Base-by-base conservation (phyloP, 1,284 basidiomycete species). In the Trametes sp. region DNA sequence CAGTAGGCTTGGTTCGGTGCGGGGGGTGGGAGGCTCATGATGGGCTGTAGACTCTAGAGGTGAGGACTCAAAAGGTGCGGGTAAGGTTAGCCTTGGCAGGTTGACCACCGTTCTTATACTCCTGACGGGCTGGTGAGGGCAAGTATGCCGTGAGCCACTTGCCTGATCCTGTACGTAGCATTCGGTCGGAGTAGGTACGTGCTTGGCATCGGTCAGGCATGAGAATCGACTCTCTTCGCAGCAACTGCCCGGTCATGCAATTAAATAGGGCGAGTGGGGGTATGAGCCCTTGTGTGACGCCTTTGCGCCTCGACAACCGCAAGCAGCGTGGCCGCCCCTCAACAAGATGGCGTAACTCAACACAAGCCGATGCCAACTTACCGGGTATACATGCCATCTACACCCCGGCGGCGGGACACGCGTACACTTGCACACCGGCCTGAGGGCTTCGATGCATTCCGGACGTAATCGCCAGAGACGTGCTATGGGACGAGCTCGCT, bases 11-110 rank as follows among this genome's bases (percentile, higher is more conserved):
- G 66, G 46, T 66, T 59, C 8, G 61, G 42, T 9, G 52, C 21
- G 13, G 69, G 62, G 4, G 64, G 59, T 4, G 65, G 67, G 13
- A 70, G 62, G 36, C 62, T 62, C 67, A 67, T 69, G 21, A 5
- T 24, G 36, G 44, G 54, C 53, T 26, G 24, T 14, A 36, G 14
- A 41, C 14, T 19, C 16, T 4, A 41, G 38, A 33, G 38, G n/a
- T n/a, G n/a, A n/a, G n/a, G n/a, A n/a, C n/a, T n/a, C n/a, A n/a
- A n/a, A n/a, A n/a, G n/a, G n/a, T n/a, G n/a, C n/a, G n/a, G 38
- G n/a, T 41, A 41, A 41, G 38, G 38, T 41, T 41, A n/a, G 38
- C n/a, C 38, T 19, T 41, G 6, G 31, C 31, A 33, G 14, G 16
- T 6, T n/a, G 16, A 7, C 38, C 38, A 8, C 38, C 38, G 31